phyloP scores from a whole-genome alignment of 169 alveolate species.

The Eimeria praecox region DNA sequence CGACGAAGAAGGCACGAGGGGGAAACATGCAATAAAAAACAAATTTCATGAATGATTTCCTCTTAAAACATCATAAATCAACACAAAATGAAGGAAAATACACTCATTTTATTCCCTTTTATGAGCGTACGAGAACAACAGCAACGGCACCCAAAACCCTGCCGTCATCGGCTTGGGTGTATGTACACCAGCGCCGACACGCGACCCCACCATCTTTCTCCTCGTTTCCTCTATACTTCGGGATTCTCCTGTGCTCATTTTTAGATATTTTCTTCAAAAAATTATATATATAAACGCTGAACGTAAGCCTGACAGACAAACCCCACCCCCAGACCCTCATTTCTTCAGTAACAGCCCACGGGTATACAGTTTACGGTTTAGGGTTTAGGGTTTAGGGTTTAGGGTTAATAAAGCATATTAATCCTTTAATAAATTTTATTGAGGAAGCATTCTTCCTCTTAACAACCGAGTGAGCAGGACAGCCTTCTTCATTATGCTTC shows the following conservation, averaged over 20 bases:
- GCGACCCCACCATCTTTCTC: not conserved
- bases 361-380: not conserved
- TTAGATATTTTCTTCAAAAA: not conserved
- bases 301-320: not conserved
- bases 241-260: not conserved
- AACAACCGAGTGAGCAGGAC: too few relatives aligned
- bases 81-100: not conserved
- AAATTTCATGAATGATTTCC: not conserved
- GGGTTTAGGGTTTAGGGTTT: not conserved
- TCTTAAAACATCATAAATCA: too few relatives aligned
- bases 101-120: not conserved
- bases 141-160: not conserved
- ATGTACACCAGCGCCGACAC: not conserved
- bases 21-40: not conserved
- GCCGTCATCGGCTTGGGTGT: not conserved
- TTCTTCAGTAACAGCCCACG: not conserved
- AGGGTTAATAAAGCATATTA: not conserved
- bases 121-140: not conserved
- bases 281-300: not conserved
- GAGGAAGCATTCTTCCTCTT: not conserved
- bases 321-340: not conserved
- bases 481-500: too few relatives aligned
- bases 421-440: too few relatives aligned
- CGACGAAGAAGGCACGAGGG: not conserved
- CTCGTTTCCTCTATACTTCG: not conserved